Conservation (phyloP, 257 asterid genomes). For the Solanum dulcamara region DNA sequence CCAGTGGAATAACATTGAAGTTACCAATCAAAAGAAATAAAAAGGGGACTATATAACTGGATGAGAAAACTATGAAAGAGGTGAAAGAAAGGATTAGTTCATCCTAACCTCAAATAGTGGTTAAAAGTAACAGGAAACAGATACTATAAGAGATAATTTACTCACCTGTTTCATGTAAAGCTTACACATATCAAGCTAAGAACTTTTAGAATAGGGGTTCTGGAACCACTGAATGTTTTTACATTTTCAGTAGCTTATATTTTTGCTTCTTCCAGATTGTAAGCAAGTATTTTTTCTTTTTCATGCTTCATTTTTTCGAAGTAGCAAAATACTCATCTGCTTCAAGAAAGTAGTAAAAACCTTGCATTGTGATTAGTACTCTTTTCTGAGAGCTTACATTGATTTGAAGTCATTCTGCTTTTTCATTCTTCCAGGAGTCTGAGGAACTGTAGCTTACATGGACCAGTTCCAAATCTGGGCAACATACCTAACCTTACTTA, state of each 20-base stretch:
- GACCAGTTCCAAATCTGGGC: constrained; percentile 77
- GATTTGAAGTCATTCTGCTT: neutral
- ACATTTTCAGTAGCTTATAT: neutral
- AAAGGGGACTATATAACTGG: neutral
- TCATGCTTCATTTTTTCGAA: neutral
- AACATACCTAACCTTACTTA: constrained; percentile 48
- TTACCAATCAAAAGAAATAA: neutral
- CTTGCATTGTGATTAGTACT: neutral
- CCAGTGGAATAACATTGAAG: neutral
- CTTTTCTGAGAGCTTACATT: neutral
- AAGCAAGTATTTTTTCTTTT: neutral
- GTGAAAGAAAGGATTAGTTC: neutral
- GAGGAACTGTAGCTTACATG: constrained; percentile 87
- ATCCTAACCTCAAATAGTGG: neutral
- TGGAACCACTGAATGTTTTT: neutral
- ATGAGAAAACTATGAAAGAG: neutral
- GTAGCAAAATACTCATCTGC: neutral
- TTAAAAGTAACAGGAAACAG: neutral
- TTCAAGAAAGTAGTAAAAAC: neutral
- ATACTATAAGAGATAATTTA: neutral
- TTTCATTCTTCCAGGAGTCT: constrained; percentile 69
- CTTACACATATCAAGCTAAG: neutral
- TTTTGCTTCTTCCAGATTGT: neutral
- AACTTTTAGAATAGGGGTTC: neutral
- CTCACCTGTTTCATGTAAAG: neutral